Evolutionary conservation across 2,329 filamentous ascomycete genomes (phyloP), one percentile per base, ranked within the genome.

Genomic region (Aspergillus bombycis): DNA sequence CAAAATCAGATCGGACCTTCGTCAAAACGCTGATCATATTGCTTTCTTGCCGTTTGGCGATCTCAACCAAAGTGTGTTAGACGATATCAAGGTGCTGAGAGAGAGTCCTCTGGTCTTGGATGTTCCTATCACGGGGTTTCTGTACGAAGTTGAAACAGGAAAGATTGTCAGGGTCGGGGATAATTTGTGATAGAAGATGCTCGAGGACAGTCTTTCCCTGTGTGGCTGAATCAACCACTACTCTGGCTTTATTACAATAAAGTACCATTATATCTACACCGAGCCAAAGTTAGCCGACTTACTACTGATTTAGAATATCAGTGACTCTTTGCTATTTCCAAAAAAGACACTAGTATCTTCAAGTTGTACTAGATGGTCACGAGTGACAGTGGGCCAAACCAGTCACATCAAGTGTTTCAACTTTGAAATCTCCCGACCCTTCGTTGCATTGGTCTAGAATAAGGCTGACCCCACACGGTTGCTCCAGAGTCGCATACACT

Each of bases 61-160:
- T 60, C 69, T 92, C 60, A 85, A 90, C 61, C 77, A 85, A 68
- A 89, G 87, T 8, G 88, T 94, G 0, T 80, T 79, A 65, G 84
- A 88, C 45, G 91, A 94, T 76, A 84, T 95, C 0, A 78, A 79
- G 54, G 87, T 86, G 67, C 72, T 95, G 67, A 86, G 84, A 75
- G 67, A 75, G 23, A 86, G 82, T 55, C 84, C 84, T 60, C 80
- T 90, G 19, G 82, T 94, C 6, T 80, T 88, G 23, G 81, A 88
- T 23, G 84, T 91, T 4, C 78, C 79, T 0, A 82, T 94, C 53
- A 90, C 85, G 7, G 91, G 91, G 0, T 94, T 91, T 86, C 79
- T 94, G 2, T 94, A 93, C 78, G 88, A 93, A 70, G 89, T 94
- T 48, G 87, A 91, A 80, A 92, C 86, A 1, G 91, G 91, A 0